Evolutionary conservation across 1,139 yeast genomes (phyloP).

Genomic region (Candida labiduridarum): DNA sequence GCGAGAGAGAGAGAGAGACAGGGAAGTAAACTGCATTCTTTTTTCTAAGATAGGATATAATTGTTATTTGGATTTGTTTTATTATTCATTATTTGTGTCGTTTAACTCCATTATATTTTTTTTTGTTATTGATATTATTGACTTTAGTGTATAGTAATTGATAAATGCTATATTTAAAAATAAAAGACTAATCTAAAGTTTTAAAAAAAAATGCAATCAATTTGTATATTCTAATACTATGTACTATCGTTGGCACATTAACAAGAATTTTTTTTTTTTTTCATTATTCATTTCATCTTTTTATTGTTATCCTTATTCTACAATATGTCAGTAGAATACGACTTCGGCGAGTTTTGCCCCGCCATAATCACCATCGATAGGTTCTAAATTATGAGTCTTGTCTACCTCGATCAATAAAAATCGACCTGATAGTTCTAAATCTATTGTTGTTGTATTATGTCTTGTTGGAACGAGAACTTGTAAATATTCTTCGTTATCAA

Average conservation of each 20-base stretch:
- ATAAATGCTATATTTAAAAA: background rate
- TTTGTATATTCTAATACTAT: background rate
- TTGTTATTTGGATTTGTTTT: background rate
- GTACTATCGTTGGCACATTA: background rate
- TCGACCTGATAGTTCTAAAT: constrained; percentile 36
- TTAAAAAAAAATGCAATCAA: background rate
- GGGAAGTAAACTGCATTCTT: background rate
- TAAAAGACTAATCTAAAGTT: background rate
- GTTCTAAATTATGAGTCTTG: constrained; percentile 45
- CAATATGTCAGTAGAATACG: constrained; percentile 31
- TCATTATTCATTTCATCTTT: background rate
- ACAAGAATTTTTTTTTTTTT: background rate
- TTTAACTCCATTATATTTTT: background rate
- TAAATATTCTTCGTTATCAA: constrained; percentile 28
- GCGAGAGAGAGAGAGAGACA: background rate
- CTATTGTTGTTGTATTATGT: constrained; percentile 49
- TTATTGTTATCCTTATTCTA: background rate
- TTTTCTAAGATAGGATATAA: background rate
- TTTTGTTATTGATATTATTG: background rate
- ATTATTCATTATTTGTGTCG: background rate
- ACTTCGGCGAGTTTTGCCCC: constrained; percentile 66
- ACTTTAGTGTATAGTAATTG: background rate
- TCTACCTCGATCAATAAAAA: constrained; percentile 52
- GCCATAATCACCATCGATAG: constrained; percentile 32
- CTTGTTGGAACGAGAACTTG: constrained; percentile 44